Evolutionary conservation across 176 grass and related monocot genomes (phyloP), one percentile per base, ranked within the genome.

Genomic region (Leersia perrieri): DNA sequence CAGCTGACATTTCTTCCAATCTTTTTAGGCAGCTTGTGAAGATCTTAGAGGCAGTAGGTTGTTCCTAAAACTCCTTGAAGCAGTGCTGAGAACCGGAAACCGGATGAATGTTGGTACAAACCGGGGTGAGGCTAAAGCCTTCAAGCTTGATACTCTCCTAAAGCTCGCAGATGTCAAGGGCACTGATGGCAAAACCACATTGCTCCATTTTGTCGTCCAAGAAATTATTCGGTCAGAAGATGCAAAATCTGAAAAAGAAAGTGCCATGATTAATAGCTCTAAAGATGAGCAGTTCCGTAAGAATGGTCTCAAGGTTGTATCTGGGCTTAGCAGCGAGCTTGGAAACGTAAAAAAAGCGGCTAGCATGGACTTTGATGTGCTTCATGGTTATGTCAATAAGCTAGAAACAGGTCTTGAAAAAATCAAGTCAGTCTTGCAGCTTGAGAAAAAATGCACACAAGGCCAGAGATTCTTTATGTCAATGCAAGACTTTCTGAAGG

Each of bases 91-190:
- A 82, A 99, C 96, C 0, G 96, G 96, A 53, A 99, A 99, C 85
- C 86, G 96, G 76, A 93, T 99, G 96, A 99, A 99, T 82, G 96
- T 99, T 23, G 96, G 96, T 34, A 99, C 96, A 58, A 99, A 93
- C 61, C 72, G 96, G 30, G 96, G 96, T 26, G 88, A 95, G 45
- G 96, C 96, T 20, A 90, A 87, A 75, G 96, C 96, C 22, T 99
- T 99, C 80, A 99, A 99, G 83, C 96, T 99, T 36, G 96, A 99
- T 41, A 95, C 92, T 71, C 96, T 99, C 74, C 88, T 99, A 33
- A 99, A 99, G 70, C 96, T 99, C 12, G 90, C 96, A 33, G 96
- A 99, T 33, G 92, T 99, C 23, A 99, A 99, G 74, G 93, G 92
- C 32, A 89, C 92, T 25, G 96, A 99, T 57, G 96, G 96, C 20